phyloP scores from a whole-genome alignment of 306 rosid genomes.

The Casuarina cunninghamiana region DNA sequence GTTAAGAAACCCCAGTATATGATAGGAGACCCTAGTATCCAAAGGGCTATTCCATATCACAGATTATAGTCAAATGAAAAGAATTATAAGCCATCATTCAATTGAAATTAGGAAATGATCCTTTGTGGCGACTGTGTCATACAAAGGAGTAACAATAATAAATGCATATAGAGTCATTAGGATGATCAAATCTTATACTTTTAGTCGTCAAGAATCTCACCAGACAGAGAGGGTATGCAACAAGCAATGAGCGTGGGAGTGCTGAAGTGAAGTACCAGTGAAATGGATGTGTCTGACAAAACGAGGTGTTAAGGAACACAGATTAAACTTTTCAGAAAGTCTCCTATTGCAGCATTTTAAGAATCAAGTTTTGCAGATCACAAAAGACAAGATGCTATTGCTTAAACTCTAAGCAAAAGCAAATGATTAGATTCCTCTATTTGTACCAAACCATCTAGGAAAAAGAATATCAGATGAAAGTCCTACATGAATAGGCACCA shows the following conservation, averaged over 20 bases:
- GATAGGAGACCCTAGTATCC: neutral
- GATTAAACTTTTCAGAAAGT: neutral
- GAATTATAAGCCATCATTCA: constrained; percentile 15
- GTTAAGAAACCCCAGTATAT: neutral
- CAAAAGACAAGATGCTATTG: neutral
- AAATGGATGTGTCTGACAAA: constrained; percentile 68
- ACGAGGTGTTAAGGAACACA: constrained; percentile 46
- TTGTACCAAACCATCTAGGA: neutral
- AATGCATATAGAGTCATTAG: neutral
- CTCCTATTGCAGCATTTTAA: neutral
- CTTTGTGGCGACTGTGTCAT: neutral
- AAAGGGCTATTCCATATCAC: neutral
- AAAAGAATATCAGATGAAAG: neutral
- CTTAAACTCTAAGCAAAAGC: neutral
- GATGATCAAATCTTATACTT: neutral
- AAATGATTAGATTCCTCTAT: neutral
- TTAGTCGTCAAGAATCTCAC: constrained; percentile 41
- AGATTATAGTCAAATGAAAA: neutral
- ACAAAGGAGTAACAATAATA: neutral
- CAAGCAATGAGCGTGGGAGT: constrained; percentile 88
- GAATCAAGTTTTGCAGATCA: neutral
- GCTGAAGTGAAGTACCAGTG: constrained; percentile 98
- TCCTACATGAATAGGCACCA: neutral
- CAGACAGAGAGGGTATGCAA: constrained; percentile 88
- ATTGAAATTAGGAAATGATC: constrained; percentile 6